Percentiles rank a stretch among this genome's conserved stretches.
These are phyloP conservation scores for Penicillium sp. DNA, from an alignment of 2,329 filamentous ascomycete species.

Conservation along the genomic window DNA sequence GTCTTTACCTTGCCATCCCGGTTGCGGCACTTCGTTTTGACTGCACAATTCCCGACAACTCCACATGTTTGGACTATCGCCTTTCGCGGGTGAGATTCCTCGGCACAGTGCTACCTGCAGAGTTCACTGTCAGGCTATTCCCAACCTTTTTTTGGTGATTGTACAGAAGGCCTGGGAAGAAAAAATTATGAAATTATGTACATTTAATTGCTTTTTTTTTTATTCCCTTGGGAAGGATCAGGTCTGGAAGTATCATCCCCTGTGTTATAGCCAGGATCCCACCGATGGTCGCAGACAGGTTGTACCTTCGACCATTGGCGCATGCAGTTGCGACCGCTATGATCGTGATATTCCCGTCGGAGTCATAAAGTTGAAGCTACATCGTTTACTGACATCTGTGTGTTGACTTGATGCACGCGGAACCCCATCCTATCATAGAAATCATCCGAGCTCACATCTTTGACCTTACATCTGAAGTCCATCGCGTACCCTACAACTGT, in stretches of 20 bases:
- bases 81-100: constrained; percentile 7
- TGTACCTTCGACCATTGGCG: constrained; percentile 17
- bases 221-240: background rate
- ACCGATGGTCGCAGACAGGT: constrained; percentile 14
- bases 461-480: background rate
- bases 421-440: constrained; percentile 14
- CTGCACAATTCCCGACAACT: constrained; percentile 9
- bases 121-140: constrained; percentile 8
- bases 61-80: constrained; percentile 10
- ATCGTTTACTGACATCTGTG: background rate
- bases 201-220: background rate
- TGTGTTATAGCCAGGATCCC: constrained; percentile 8
- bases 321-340: constrained; percentile 17
- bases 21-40: constrained; percentile 6
- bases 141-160: background rate
- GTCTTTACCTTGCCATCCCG: constrained; percentile 3
- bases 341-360: constrained; percentile 12
- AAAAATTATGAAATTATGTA: background rate
- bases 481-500: background rate
- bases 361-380: background rate
- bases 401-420: constrained; percentile 9
- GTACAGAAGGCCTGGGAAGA: background rate
- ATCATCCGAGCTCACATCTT: constrained; percentile 10
- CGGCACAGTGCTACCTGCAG: constrained; percentile 13
- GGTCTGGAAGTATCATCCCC: constrained; percentile 1